phyloP scores from a whole-genome alignment of 306 rosid genomes.

The Vigna trinervia region DNA sequence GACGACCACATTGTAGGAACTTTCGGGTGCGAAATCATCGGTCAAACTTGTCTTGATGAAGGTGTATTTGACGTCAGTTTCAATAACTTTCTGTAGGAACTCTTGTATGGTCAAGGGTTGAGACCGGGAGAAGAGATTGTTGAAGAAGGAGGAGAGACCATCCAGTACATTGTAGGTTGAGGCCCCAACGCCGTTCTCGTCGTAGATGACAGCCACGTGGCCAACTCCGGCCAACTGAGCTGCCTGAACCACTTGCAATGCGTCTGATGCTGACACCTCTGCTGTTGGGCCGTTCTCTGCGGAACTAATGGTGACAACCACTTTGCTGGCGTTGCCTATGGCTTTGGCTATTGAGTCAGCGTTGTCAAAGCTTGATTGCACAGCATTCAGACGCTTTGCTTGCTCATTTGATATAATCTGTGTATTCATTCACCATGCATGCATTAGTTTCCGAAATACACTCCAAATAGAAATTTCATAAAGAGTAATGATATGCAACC shows the following conservation, averaged over 20 bases:
- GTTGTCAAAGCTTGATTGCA: slow-evolving; percentile 70
- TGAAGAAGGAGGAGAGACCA: slow-evolving; percentile 86
- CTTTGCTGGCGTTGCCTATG: slow-evolving; percentile 95
- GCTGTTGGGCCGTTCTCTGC: slow-evolving; percentile 77
- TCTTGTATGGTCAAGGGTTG: slow-evolving; percentile 66
- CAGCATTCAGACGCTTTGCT: slow-evolving; percentile 87
- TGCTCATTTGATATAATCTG: slow-evolving; percentile 91
- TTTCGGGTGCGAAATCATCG: slow-evolving; percentile 78
- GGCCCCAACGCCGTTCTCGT: slow-evolving; percentile 41
- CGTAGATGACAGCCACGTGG: slow-evolving; percentile 85
- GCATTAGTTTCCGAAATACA: slow-evolving; percentile 14
- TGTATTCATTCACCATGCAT: slow-evolving; percentile 12
- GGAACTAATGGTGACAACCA: slow-evolving; percentile 85
- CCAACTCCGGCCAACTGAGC: slow-evolving; percentile 90
- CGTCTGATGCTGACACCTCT: slow-evolving; percentile 72
- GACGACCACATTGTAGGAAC: slow-evolving; percentile 78
- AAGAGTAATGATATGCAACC: no score
- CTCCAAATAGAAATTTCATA: background rate
- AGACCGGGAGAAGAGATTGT: slow-evolving; percentile 72
- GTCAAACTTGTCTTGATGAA: slow-evolving; percentile 84
- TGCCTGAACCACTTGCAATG: slow-evolving; percentile 80
- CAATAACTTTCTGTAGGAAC: slow-evolving; percentile 72
- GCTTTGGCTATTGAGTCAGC: slow-evolving; percentile 90
- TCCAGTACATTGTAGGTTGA: slow-evolving; percentile 90
- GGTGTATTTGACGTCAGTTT: slow-evolving; percentile 79